Conservation (phyloP, 345 rosid genomes). For the Rhodamnia argentea region DNA sequence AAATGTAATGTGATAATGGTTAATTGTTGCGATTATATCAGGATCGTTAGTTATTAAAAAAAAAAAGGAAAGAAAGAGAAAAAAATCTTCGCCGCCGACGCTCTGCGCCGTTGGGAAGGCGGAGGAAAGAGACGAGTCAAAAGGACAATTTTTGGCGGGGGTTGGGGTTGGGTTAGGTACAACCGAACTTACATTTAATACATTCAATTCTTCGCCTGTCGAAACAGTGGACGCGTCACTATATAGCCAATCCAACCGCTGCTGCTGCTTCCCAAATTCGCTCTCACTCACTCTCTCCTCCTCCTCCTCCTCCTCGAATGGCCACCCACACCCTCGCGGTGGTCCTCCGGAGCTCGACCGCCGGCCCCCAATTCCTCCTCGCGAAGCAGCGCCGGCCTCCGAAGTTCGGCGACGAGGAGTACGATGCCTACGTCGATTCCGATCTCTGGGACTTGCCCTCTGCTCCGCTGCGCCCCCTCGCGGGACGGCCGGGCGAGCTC, state of each 20-base stretch:
- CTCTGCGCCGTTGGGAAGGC: neutral
- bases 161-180: neutral
- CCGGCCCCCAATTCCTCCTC: slow-evolving; percentile 38
- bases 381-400: slow-evolving; percentile 54
- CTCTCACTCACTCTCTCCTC: neutral
- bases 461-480: slow-evolving; percentile 15
- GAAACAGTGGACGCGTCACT: neutral
- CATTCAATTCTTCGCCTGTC: neutral
- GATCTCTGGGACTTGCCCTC: slow-evolving; percentile 87
- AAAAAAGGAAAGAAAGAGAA: too few species aligned
- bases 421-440: slow-evolving; percentile 63
- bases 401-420: slow-evolving; percentile 41
- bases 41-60: too few species aligned
- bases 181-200: neutral
- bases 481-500: slow-evolving; percentile 3
- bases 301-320: neutral
- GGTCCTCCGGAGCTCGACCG: slow-evolving; percentile 23
- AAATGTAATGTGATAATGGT: too few species aligned
- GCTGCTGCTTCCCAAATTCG: neutral
- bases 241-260: neutral
- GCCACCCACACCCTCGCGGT: slow-evolving; percentile 35
- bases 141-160: neutral
- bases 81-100: too few species aligned
- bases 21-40: too few species aligned
- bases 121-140: neutral